Conservation (phyloP, 148 eudicot genomes). For the Rhododendron vialii region DNA sequence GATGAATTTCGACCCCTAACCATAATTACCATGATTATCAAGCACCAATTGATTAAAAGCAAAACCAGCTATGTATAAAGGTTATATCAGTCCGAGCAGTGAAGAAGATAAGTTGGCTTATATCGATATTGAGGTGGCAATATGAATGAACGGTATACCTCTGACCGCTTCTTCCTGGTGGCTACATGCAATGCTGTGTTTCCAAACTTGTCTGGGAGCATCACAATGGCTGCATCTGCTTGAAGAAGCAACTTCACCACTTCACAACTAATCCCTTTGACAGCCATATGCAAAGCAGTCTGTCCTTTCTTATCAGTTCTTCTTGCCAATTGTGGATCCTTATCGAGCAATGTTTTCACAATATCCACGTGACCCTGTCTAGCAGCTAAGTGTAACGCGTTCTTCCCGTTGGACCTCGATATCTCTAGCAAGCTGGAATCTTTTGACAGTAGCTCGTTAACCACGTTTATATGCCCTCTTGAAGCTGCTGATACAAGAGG, state of each 20-base stretch:
- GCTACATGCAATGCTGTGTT: conserved; percentile 58
- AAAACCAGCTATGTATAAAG: neutral
- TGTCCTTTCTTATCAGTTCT: conserved; percentile 76
- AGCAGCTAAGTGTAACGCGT: conserved; percentile 67
- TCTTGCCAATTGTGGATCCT: conserved; percentile 50
- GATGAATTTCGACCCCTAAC: neutral
- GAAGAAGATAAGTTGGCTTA: neutral
- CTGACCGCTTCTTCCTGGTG: conserved; percentile 57
- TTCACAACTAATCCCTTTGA: conserved; percentile 56
- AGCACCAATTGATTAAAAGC: neutral
- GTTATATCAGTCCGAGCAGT: neutral
- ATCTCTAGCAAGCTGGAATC: conserved; percentile 50
- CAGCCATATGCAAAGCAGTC: conserved; percentile 81
- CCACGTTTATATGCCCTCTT: conserved; percentile 60
- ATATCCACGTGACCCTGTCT: conserved; percentile 65
- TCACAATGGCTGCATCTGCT: conserved; percentile 61
- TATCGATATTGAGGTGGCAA: neutral
- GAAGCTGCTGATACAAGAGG: conserved; percentile 70
- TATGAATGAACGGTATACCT: conserved; percentile 29
- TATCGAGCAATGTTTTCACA: conserved; percentile 48
- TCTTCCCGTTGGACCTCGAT: conserved; percentile 64
- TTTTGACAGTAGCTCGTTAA: conserved; percentile 41
- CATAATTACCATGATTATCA: neutral
- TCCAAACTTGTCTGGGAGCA: conserved; percentile 62
- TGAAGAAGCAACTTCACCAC: conserved; percentile 62